Evolutionary conservation across 1,284 basidiomycete species (phyloP).

Genomic region (Peniophora sp.): DNA sequence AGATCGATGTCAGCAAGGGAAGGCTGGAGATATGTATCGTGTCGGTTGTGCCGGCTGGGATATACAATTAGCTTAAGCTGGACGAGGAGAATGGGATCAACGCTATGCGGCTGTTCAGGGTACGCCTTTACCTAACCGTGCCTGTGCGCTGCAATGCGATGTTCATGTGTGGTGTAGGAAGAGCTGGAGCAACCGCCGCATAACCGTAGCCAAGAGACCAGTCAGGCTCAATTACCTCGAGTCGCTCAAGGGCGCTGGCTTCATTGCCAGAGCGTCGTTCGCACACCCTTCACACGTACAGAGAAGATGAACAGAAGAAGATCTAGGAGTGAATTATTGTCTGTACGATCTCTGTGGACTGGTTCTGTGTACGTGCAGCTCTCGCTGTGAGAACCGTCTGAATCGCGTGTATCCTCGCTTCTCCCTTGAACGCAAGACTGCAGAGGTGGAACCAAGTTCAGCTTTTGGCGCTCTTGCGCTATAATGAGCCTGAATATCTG

Average conservation of each 20-base stretch:
- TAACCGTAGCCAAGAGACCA: conserved; percentile 52
- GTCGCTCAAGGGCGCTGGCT: conserved; percentile 21
- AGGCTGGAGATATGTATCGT: conserved; percentile 74
- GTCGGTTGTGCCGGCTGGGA: conserved; percentile 67
- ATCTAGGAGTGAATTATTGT: no score
- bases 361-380: no score
- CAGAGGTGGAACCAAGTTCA: no score
- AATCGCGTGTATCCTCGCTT: no score
- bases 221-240: conserved; percentile 56
- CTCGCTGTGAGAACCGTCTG: no score
- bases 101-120: conserved; percentile 78
- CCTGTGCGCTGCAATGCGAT: no score
- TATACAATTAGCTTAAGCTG: conserved; percentile 82
- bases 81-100: conserved; percentile 76
- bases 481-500: no score
- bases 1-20: conserved; percentile 66
- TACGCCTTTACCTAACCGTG: conserved; percentile 15
- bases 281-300: no score
- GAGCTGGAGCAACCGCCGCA: conserved; percentile 83
- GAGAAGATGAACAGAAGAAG: no score
- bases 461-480: no score
- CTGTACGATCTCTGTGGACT: no score
- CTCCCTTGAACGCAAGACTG: no score
- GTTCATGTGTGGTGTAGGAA: conserved; percentile 56
- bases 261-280: conserved; percentile 2